These are phyloP conservation scores for Scalesia atractyloides DNA, from an alignment of 129 eudicot genomes.

Conservation along the genomic window DNA sequence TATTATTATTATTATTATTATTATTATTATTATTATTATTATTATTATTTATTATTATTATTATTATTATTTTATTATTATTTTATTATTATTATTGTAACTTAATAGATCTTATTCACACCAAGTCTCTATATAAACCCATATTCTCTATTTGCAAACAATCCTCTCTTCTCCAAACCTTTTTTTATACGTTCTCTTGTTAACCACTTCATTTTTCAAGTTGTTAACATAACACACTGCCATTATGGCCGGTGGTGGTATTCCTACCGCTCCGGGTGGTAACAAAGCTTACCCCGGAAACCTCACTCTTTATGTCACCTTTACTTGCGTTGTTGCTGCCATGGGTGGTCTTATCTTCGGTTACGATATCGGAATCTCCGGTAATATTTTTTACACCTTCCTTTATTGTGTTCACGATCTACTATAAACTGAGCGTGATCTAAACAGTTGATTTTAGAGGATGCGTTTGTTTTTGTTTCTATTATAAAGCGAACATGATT, in stretches of 20 bases:
- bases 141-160: conserved; percentile 2
- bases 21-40: too few relatives aligned
- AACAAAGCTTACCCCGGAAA: conserved; percentile 80
- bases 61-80: too few relatives aligned
- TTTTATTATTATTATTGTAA: background rate
- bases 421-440: too few relatives aligned
- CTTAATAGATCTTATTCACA: conserved; percentile 7
- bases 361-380: conserved; percentile 93
- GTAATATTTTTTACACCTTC: conserved; percentile 26
- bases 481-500: too few relatives aligned
- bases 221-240: background rate
- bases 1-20: too few relatives aligned
- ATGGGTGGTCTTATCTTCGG: conserved; percentile 98
- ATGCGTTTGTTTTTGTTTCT: too few relatives aligned
- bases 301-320: conserved; percentile 63
- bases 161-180: conserved; percentile 11
- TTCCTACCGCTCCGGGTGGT: conserved; percentile 47
- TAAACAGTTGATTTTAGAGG: too few relatives aligned
- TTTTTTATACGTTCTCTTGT: background rate
- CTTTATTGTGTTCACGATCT: too few relatives aligned
- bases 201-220: background rate
- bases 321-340: conserved; percentile 87
- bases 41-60: too few relatives aligned
- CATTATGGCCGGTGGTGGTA: conserved; percentile 81
- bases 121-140: conserved; percentile 24